Base-by-base conservation (phyloP, 2,329 filamentous ascomycete genomes). In the Fusarium zealandicum region DNA sequence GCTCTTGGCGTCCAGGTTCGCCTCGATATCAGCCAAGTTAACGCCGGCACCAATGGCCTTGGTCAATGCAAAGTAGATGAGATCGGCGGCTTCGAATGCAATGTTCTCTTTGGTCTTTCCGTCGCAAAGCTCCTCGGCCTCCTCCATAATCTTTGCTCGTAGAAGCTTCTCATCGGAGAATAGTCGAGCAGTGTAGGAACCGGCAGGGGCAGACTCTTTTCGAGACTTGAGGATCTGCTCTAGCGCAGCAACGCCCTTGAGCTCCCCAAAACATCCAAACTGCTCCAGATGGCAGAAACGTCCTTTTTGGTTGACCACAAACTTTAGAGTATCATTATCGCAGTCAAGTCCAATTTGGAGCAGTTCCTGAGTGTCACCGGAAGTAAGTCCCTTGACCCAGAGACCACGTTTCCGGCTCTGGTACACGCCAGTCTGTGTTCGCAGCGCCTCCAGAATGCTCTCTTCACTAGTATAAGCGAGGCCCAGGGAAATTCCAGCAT, bases 121-220 rank as follows among this genome's bases (percentile, higher is more conserved):
- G 61, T 95, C 87, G 70, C 93, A 97, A 35, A 99, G 82, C 77
- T 99, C 95, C 69, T 96, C 90, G 0, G 95, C 95, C 74, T 99
- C 95, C 75, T 99, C 95, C 87, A 98, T 96, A 50, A 99, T 97
- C 81, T 99, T 99, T 3, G 95, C 95, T 36, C 90, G 84, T 47
- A 97, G 77, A 49, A 99, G 82, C 73, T 96, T 93, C 65, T 91
- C 85, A 61, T 99, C 95, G 14, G 89, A 93, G 80, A 98, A 99
- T 1, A 99, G 80, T 28, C 93, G 83, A 14, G 92, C 91, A 5
- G 95, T 99, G 74, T 99, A 99, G 11, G 95, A 99, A 2, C 93
- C 93, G 61, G 83, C 83, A 0, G 95, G 93, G 0, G 93, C 93
- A 14, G 90, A 91, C 35, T 83, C 76, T 72, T 95, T 96, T 66